Evolutionary conservation across 768 basidiomycete species (phyloP), one percentile per base, ranked within the genome.

Genomic region (Serendipita sp.): DNA sequence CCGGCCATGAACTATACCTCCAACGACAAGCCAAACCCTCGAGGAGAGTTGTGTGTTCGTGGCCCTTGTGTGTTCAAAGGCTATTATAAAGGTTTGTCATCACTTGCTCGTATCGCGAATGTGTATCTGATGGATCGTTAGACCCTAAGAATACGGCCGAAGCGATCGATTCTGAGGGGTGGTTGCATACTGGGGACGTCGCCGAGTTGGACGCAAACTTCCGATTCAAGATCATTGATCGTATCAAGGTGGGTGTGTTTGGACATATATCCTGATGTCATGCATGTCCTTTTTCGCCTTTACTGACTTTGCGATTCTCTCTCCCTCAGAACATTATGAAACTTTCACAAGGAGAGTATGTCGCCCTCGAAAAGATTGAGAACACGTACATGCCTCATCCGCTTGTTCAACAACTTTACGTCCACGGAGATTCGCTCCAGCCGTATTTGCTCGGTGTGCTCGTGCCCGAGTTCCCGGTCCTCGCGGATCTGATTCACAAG

Each of bases 241-340:
- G 96, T 62, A 83, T 97, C 71, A 99, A 99, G 81, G 87, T 85
- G 41, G 34, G 78, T 68, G 34, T 34, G 50, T 22, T 20, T 34
- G 30, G 2, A n/a, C 45, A 28, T 28, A 48, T 38, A 38, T 38
- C 14, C 38, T 38, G n/a, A n/a, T n/a, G n/a, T n/a, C n/a, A n/a
- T n/a, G 28, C 17, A 60, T 31, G 42, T 44, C 58, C 43, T 20
- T 1, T 45, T 22, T 42, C 24, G n/a, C n/a, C 60, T 42, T 58
- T 33, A 20, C 30, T 56, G 7, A 62, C 22, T 30, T 60, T 26
- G 34, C 24, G 33, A n/a, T n/a, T n/a, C n/a, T n/a, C n/a, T n/a
- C n/a, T n/a, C n/a, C n/a, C n/a, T 14, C 38, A 90, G 90, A 99
- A 99, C 74, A 91, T 99, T 71, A 90, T 97, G 88, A 99, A 99